Evolutionary conservation across 371 early-diverging fungal species (phyloP).

Genomic region (Dichotomocladium elegans): DNA sequence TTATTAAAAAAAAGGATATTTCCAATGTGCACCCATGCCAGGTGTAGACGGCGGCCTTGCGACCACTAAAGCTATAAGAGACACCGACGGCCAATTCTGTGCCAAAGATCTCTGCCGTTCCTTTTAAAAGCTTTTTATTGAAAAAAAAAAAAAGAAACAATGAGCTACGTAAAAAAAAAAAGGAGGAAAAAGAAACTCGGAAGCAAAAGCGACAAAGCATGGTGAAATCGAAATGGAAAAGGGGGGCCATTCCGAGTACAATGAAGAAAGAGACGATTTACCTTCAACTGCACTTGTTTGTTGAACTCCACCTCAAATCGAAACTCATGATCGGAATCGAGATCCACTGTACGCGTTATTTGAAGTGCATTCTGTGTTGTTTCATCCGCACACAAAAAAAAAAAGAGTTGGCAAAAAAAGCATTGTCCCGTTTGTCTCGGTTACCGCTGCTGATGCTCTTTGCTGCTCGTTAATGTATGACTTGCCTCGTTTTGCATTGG

Average conservation of each 20-base stretch:
- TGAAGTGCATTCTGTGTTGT: neutral
- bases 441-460: too few species aligned
- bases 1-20: conserved; percentile 46
- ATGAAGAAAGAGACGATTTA: conserved; percentile 7
- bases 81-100: conserved; percentile 80
- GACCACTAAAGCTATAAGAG: conserved; percentile 73
- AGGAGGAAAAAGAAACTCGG: neutral
- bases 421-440: too few species aligned
- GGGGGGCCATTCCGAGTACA: neutral
- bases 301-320: conserved; percentile 73
- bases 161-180: neutral
- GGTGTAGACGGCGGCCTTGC: conserved; percentile 89
- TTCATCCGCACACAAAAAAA: neutral
- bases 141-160: neutral
- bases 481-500: neutral
- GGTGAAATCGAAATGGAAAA: too few species aligned
- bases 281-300: conserved; percentile 50
- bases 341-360: conserved; percentile 24
- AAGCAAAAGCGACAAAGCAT: too few species aligned
- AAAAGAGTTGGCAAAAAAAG: too few species aligned
- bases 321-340: conserved; percentile 67
- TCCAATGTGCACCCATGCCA: conserved; percentile 89
- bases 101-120: conserved; percentile 90
- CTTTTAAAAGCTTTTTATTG: conserved; percentile 56
- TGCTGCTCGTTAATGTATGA: too few species aligned